Base-by-base conservation (phyloP, 768 basidiomycete species). In the Lepiota brunneoincarnata region DNA sequence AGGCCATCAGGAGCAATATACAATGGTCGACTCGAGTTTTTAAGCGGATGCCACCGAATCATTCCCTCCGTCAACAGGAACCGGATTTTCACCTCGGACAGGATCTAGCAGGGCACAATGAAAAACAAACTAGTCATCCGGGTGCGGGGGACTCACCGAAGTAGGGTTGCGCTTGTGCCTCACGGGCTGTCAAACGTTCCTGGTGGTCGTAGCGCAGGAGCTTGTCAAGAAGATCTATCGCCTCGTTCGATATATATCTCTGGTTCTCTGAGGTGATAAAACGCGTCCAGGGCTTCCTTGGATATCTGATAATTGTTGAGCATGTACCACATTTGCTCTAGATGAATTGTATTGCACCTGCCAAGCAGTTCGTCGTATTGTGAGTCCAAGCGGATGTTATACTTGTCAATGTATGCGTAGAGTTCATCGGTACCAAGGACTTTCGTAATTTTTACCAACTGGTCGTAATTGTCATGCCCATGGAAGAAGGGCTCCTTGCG, bases 401-500 rank as follows among this genome's bases (percentile, higher is more conserved):
- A 98, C 74, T 92, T 93, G 70, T 94, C 91, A 57, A 93, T 83
- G 69, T 98, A 98, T 39, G 84, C 76, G 67, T 91, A 96, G 34
- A 98, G 72, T 63, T 96, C 96, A 60, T 98, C 96, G 4, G 96
- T 98, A 41, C 96, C 96, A 56, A 98, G 78, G 46, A 98, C 94
- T 75, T 98, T 98, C 51, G 93, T 87, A 59, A 98, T 98, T 75
- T 97, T 98, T 66, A 96, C 95, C 55, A 98, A 76, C 67, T 98
- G 96, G 72, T 98, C 96, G 64, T 96, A 96, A 72, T 98, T 98
- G 72, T 98, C 95, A 66, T 97, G 95, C 14, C 96, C 96, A 64
- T 98, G 96, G 83, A 98, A 98, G 76, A 98, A 97, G 20, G 96
- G 96, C 69, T 98, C 96, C 70, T 98, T 98, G 62, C 96, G 86